Conservation (phyloP, 192 early-diverging fungal genomes). For the Gonapodya prolifera region DNA sequence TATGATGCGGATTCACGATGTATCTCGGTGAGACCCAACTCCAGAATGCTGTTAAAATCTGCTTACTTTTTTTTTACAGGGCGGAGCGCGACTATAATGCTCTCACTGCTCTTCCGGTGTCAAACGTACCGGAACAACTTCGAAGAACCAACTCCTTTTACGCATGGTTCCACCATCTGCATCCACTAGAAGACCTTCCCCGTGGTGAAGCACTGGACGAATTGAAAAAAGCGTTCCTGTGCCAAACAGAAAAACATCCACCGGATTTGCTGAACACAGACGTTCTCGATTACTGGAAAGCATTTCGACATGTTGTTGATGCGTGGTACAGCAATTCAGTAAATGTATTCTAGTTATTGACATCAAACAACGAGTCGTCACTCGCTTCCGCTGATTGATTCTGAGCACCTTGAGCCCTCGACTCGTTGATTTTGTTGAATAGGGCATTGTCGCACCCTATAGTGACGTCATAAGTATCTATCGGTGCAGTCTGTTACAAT, state of each 20-base stretch:
- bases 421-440: too few relatives aligned
- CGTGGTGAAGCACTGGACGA: not conserved
- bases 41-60: not conserved
- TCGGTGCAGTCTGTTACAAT: too few relatives aligned
- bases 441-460: too few relatives aligned
- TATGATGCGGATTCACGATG: not conserved
- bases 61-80: too few relatives aligned
- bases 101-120: too few relatives aligned
- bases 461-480: too few relatives aligned
- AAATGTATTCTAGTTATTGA: not conserved
- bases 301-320: not conserved
- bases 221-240: not conserved
- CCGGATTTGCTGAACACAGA: not conserved
- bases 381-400: not conserved
- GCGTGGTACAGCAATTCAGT: not conserved
- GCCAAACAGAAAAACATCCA: not conserved
- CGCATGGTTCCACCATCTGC: not conserved
- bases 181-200: not conserved
- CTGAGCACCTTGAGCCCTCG: too few relatives aligned
- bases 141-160: not conserved
- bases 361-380: not conserved
- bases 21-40: not conserved
- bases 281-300: not conserved
- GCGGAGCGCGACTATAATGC: too few relatives aligned
- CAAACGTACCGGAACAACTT: not conserved